Percentiles rank a stretch among this genome's conserved stretches.
phyloP scores from a whole-genome alignment of 495 filamentous ascomycete genomes.

The Daldinia grandis region DNA sequence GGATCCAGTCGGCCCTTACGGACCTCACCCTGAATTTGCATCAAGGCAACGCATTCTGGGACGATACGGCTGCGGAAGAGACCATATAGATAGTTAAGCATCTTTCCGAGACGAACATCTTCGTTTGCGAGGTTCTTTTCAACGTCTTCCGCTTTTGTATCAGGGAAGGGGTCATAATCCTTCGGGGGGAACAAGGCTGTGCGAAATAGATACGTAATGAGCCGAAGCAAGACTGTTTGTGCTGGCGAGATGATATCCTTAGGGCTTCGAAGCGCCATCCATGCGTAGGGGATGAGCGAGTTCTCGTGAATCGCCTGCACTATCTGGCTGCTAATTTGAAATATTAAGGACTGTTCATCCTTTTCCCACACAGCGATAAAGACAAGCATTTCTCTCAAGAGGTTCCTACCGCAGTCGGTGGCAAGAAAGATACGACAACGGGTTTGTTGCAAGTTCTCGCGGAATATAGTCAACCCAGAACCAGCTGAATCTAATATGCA shows the following conservation, averaged over 20 bases:
- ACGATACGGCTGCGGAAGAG: slow-evolving; percentile 92
- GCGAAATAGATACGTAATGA: slow-evolving; percentile 88
- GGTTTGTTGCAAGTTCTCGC: slow-evolving; percentile 82
- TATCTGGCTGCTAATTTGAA: slow-evolving; percentile 94
- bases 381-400: slow-evolving; percentile 88
- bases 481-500: slow-evolving; percentile 79
- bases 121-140: slow-evolving; percentile 46
- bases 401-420: slow-evolving; percentile 83
- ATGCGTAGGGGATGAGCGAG: slow-evolving; percentile 86
- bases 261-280: slow-evolving; percentile 85
- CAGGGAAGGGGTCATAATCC: slow-evolving; percentile 64
- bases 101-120: slow-evolving; percentile 59
- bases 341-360: slow-evolving; percentile 87
- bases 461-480: slow-evolving; percentile 59
- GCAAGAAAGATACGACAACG: slow-evolving; percentile 88
- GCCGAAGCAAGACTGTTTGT: slow-evolving; percentile 88
- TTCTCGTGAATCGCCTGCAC: slow-evolving; percentile 90
- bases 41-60: slow-evolving; percentile 89
- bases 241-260: slow-evolving; percentile 97
- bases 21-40: slow-evolving; percentile 92
- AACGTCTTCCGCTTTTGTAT: slow-evolving; percentile 53
- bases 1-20: slow-evolving; percentile 57
- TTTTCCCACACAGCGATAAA: slow-evolving; percentile 98
- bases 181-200: slow-evolving; percentile 51
- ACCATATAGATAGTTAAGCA: slow-evolving; percentile 89